Evolutionary conservation across 495 filamentous ascomycete species (phyloP), one percentile per base, ranked within the genome.

Genomic region (Parathielavia appendiculata): DNA sequence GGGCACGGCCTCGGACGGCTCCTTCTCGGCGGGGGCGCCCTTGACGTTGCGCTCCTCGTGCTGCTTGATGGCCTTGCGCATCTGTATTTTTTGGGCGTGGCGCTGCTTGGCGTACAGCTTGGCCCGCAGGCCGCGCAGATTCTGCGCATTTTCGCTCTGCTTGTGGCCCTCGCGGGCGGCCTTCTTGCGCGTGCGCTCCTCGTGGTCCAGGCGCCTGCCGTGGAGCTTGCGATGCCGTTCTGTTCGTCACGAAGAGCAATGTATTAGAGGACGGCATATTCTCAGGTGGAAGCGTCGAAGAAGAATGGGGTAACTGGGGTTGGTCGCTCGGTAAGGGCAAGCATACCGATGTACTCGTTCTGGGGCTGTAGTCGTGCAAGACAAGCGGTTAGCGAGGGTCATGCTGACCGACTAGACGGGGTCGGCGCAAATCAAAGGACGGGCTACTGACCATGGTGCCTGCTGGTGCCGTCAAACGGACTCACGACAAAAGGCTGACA

Each of bases 61-160:
- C 57, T 87, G 86, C 73, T 87, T 88, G 82, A 98, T 95, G 66
- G 85, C 79, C 83, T 98, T 97, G 74, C 89, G 88, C 89, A 98
- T 92, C 84, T 97, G 92, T 72, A 99, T 97, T 86, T 99, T 99
- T 77, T 97, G 89, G 67, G 87, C 83, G 75, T 91, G 90, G 41
- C 93, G 83, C 82, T 93, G 88, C 80, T 96, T 88, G 72, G 90
- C 87, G 79, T 95, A 88, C 67, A 96, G 80, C 79, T 99, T 99
- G 66, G 93, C 93, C 60, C 90, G 80, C 64, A 97, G 82, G 61
- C 95, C 93, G 59, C 85, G 85, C 64, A 97, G 81, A 71, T 91
- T 95, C 76, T 97, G 92, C 16, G 93, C 89, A 74, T 96, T 83
- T 64, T 91, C 77, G 47, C 88, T 92, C 54, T 81, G 79, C 75